Conservation (phyloP, 805 yeast genomes). For the Vanderwaltozyma tropicalis region DNA sequence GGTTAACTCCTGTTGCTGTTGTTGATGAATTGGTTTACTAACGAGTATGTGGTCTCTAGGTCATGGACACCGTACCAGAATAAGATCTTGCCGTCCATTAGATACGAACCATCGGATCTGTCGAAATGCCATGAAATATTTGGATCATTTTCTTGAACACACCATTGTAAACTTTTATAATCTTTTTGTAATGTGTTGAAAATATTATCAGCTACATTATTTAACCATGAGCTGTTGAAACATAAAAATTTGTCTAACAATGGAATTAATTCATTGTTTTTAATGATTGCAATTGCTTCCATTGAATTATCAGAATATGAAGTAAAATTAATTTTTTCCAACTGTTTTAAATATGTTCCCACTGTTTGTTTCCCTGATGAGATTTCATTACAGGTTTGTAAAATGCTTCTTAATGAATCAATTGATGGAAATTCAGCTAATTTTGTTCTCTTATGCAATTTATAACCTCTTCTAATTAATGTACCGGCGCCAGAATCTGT, state of each 20-base stretch:
- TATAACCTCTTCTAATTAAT: conserved; percentile 91
- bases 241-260: conserved; percentile 77
- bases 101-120: conserved; percentile 86
- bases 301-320: conserved; percentile 91
- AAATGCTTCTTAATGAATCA: conserved; percentile 64
- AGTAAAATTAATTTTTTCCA: conserved; percentile 53
- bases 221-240: conserved; percentile 88
- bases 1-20: too few species aligned
- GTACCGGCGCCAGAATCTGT: conserved; percentile 99
- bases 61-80: conserved; percentile 88
- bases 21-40: conserved; percentile 43
- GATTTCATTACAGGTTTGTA: conserved; percentile 67
- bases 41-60: conserved; percentile 46
- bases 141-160: conserved; percentile 78
- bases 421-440: conserved; percentile 58
- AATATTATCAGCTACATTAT: conserved; percentile 90
- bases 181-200: conserved; percentile 74
- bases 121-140: conserved; percentile 86
- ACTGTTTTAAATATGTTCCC: conserved; percentile 66
- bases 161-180: conserved; percentile 70
- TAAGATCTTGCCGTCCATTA: conserved; percentile 75
- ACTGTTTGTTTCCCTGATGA: conserved; percentile 60
- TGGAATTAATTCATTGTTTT: conserved; percentile 39
- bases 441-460: conserved; percentile 60
- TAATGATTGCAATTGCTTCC: conserved; percentile 84